Evolutionary conservation across 148 eudicot genomes (phyloP).

Genomic region (Chenopodium berlandieri): DNA sequence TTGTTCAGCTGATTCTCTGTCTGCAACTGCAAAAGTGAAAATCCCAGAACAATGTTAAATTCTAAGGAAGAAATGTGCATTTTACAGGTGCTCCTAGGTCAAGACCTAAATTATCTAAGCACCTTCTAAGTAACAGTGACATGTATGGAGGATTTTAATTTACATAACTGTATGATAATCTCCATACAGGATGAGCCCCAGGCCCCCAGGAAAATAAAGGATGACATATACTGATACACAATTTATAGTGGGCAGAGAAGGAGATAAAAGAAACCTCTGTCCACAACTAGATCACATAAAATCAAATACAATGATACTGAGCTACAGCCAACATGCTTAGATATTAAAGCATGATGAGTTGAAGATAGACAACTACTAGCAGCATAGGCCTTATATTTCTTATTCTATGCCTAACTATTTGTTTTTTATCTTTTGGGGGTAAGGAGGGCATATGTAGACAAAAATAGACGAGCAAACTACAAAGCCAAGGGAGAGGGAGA

Average conservation of each 20-base stretch:
- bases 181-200: not conserved
- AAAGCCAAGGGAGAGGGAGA: not conserved
- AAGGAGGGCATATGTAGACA: not conserved
- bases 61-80: not conserved
- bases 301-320: not conserved
- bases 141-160: not conserved
- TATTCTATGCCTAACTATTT: not conserved
- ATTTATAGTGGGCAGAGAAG: not conserved
- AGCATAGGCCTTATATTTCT: not conserved
- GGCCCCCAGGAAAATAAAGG: not conserved
- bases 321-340: not conserved
- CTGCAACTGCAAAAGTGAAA: conserved; percentile 48
- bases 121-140: not conserved
- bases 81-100: not conserved
- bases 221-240: not conserved
- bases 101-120: not conserved
- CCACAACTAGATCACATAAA: not conserved
- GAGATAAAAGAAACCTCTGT: not conserved
- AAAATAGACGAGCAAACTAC: not conserved
- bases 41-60: conserved; percentile 7
- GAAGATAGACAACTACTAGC: not conserved
- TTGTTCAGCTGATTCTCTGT: conserved; percentile 69
- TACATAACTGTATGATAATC: not conserved
- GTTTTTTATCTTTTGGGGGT: not conserved
- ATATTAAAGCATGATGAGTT: not conserved